Base-by-base conservation (phyloP, 192 early-diverging fungal species). In the Funneliformis geosporum region DNA sequence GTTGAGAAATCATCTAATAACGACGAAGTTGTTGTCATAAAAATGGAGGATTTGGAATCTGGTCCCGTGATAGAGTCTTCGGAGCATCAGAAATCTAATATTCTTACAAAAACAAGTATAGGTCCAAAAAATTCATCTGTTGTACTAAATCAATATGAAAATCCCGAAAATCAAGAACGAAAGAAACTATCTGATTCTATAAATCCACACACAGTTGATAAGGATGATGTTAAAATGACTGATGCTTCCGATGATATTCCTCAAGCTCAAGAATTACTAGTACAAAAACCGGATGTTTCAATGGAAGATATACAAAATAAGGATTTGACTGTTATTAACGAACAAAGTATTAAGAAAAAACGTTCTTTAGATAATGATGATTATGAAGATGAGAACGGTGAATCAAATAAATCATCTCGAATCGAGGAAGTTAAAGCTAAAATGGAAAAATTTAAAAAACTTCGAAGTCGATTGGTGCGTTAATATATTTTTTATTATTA, bases 371-470 rank as follows among this genome's bases (percentile, higher is more conserved):
- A 55, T 55, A 21, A 55, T 55, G 16, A 21, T 55, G 18, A 55
- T 7, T 21, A 6, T 7, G 4, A 21, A 7, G 50, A 55, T 55
- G 50, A 55, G 50, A 18, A 18, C 0, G 43, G 21, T 42, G 38
- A n/a, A 10, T 8, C 40, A 23, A 43, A 43, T 21, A 21, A 69
- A 42, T 42, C n/a, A 40, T 43, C 67, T 0, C 33, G 16, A 43
- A 11, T 9, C 7, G 72, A 73, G 8, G 23, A 21, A 50, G 28
- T 73, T 5, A 73, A 38, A 28, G 23, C 11, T 4, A 43, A 23
- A 33, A 21, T 73, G 27, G 72, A 73, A 6, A 46, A 12, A 18
- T 59, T 73, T 14, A 27, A 28, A 16, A 59, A 73, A 73, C 72
- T 73, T 28, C 44, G 72, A 12, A 50, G 8, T 33, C 47, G 43